These are phyloP conservation scores for Poa pratensis DNA, from an alignment of 176 grass and related monocot genomes.

Conservation along the genomic window DNA sequence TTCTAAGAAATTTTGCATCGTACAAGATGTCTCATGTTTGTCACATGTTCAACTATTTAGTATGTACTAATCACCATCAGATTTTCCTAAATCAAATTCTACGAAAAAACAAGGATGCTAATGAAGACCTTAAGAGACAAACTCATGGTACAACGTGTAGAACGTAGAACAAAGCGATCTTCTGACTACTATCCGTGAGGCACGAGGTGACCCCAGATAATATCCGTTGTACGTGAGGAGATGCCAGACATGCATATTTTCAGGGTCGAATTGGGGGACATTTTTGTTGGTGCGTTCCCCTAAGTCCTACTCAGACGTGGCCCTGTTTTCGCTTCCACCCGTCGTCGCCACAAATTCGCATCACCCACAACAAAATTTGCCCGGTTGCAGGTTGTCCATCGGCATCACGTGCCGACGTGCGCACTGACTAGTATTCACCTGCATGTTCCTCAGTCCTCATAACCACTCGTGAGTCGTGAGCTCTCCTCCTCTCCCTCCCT, in stretches of 20 bases:
- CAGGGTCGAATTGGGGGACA: background rate
- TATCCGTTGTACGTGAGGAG: too few relatives aligned
- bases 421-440: background rate
- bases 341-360: background rate
- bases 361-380: background rate
- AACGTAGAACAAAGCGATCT: too few relatives aligned
- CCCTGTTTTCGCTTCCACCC: background rate
- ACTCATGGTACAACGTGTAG: too few relatives aligned
- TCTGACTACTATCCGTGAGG: too few relatives aligned
- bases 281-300: background rate
- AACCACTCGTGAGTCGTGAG: background rate
- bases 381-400: background rate
- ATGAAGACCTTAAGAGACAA: too few relatives aligned
- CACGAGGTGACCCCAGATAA: too few relatives aligned
- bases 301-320: background rate
- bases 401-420: background rate
- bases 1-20: too few relatives aligned
- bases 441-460: background rate
- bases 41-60: too few relatives aligned
- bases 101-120: too few relatives aligned
- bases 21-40: too few relatives aligned
- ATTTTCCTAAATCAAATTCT: too few relatives aligned
- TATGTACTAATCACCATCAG: too few relatives aligned
- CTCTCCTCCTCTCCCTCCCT: background rate
- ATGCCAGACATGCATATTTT: background rate